Evolutionary conservation across 768 basidiomycete genomes (phyloP).

Genomic region (Thelephora ganbajun): DNA sequence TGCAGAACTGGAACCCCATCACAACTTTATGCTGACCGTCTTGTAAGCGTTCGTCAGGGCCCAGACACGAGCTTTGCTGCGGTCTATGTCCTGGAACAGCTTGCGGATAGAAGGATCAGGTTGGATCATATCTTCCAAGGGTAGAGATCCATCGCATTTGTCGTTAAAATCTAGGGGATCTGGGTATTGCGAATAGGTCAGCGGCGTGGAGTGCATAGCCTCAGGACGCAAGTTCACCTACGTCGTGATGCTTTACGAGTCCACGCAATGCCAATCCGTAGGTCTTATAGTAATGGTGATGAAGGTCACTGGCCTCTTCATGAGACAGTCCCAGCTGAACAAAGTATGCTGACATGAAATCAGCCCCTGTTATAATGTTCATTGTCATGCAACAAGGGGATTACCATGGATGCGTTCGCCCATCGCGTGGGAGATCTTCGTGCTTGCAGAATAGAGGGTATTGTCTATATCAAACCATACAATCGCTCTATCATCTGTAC

Average conservation of each 20-base stretch:
- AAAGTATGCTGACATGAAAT: conserved; percentile 47
- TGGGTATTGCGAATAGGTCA: conserved; percentile 12
- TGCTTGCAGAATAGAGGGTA: conserved; percentile 68
- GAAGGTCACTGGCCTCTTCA: conserved; percentile 55
- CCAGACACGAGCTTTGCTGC: conserved; percentile 68
- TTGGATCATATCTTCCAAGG: conserved; percentile 65
- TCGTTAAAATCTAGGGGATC: conserved; percentile 78
- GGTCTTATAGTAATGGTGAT: conserved; percentile 59
- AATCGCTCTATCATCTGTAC: conserved; percentile 39
- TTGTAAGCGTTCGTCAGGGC: conserved; percentile 77
- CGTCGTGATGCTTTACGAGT: conserved; percentile 57
- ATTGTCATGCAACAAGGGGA: conserved; percentile 1
- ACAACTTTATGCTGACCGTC: conserved; percentile 28
- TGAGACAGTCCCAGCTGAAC: conserved; percentile 51
- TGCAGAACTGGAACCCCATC: neutral
- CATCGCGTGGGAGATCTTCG: conserved; percentile 69
- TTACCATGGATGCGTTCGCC: conserved; percentile 63
- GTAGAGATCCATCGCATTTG: conserved; percentile 74
- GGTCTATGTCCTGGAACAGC: conserved; percentile 69
- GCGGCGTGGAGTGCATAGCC: neutral
- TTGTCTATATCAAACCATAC: conserved; percentile 86
- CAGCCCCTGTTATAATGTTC: too few species aligned
- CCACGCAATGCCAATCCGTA: conserved; percentile 80
- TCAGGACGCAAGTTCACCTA: conserved; percentile 32
- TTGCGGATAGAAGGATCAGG: conserved; percentile 47